Percentiles rank a stretch among this genome's conserved stretches.
These are phyloP conservation scores for Vanilla planifolia DNA, from an alignment of 106 monocot species.

Conservation along the genomic window DNA sequence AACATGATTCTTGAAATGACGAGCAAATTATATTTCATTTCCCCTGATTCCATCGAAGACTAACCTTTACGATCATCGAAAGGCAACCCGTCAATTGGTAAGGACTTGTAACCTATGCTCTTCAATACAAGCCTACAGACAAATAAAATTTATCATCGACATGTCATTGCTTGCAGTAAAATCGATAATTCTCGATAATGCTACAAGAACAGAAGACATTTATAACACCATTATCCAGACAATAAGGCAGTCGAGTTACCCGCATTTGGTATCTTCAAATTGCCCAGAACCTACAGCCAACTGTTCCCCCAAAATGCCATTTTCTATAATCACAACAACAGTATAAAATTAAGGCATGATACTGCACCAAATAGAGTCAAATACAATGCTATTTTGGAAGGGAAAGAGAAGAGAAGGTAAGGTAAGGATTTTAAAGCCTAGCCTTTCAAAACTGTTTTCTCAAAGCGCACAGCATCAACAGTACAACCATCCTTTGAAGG, in stretches of 20 bases:
- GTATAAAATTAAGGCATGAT: background rate
- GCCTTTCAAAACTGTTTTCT: constrained; percentile 85
- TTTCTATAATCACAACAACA: constrained; percentile 37
- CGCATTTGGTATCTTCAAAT: constrained; percentile 50
- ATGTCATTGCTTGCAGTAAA: too few species aligned
- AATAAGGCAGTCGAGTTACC: constrained; percentile 23
- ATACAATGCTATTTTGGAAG: background rate
- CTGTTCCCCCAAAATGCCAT: constrained; percentile 45
- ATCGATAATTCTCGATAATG: background rate
- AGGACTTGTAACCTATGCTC: constrained; percentile 96
- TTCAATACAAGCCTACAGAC: constrained; percentile 78
- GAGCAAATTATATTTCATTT: too few species aligned
- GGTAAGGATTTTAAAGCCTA: background rate
- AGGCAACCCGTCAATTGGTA: constrained; percentile 77
- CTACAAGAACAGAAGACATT: background rate
- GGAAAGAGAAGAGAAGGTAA: background rate
- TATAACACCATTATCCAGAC: too few species aligned
- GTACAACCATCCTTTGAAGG: constrained; percentile 38
- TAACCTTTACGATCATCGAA: constrained; percentile 77
- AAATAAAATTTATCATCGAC: constrained; percentile 10
- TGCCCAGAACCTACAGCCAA: constrained; percentile 72
- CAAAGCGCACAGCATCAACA: constrained; percentile 55
- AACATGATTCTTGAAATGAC: too few species aligned
- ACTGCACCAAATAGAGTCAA: background rate
- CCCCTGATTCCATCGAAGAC: too few species aligned